Evolutionary conservation across 768 basidiomycete species (phyloP).

Genomic region (Boletus insuetus): DNA sequence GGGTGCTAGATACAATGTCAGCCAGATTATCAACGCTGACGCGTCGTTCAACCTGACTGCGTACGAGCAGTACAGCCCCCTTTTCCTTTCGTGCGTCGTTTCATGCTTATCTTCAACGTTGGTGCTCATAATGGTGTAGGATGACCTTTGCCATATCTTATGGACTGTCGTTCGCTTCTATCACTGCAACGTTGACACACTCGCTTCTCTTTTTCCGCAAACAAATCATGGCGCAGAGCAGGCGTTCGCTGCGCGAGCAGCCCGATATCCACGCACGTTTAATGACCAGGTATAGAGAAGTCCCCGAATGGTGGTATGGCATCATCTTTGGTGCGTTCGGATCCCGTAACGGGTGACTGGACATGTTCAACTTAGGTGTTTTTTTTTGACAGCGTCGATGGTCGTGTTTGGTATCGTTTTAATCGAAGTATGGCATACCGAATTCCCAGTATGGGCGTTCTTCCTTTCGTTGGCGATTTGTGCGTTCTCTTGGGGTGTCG

Average conservation of each 20-base stretch:
- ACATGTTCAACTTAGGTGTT: not conserved
- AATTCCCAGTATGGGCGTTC: slow-evolving; percentile 43
- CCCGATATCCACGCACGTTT: slow-evolving; percentile 68
- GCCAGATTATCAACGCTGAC: slow-evolving; percentile 51
- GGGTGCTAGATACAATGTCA: slow-evolving; percentile 56
- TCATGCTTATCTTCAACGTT: not conserved
- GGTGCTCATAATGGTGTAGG: slow-evolving; percentile 8
- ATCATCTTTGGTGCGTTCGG: slow-evolving; percentile 24
- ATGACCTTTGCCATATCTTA: slow-evolving; percentile 77
- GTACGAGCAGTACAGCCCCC: slow-evolving; percentile 56
- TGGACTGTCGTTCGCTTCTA: slow-evolving; percentile 78
- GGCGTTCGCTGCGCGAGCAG: slow-evolving; percentile 71
- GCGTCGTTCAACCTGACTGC: slow-evolving; percentile 52
- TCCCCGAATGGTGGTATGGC: slow-evolving; percentile 62
- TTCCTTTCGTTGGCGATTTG: slow-evolving; percentile 31
- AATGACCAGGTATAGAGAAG: slow-evolving; percentile 54
- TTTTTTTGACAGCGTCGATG: slow-evolving; percentile 37
- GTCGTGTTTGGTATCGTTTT: slow-evolving; percentile 58
- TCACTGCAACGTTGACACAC: slow-evolving; percentile 73
- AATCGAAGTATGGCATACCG: slow-evolving; percentile 60
- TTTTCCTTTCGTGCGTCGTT: slow-evolving; percentile 49
- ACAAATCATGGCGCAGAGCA: slow-evolving; percentile 71
- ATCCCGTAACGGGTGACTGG: not conserved
- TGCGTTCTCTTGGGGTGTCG: slow-evolving; percentile 16
- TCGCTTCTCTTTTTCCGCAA: slow-evolving; percentile 75